Percentiles rank a stretch among this genome's conserved stretches.
Conservation (phyloP, 1,139 yeast species). For the Arxiozyma slooffiae region DNA sequence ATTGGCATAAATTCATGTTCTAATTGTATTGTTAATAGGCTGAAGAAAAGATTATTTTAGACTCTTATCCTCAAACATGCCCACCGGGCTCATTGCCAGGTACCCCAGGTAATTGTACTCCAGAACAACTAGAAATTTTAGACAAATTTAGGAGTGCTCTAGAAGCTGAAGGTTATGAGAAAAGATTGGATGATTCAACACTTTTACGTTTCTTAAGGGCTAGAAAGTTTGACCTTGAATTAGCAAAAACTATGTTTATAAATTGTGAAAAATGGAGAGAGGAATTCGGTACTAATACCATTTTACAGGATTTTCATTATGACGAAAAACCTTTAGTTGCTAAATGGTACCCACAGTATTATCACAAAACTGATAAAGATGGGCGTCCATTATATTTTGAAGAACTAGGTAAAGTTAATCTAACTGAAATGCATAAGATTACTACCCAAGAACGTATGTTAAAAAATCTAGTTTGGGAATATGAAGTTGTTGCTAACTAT, state of each 20-base stretch:
- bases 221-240: slow-evolving; percentile 76
- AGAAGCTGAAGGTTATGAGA: slow-evolving; percentile 53
- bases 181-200: slow-evolving; percentile 82
- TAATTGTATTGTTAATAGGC: slow-evolving; percentile 1
- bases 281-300: slow-evolving; percentile 77
- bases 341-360: slow-evolving; percentile 86
- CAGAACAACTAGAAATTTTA: slow-evolving; percentile 53
- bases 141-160: slow-evolving; percentile 50
- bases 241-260: slow-evolving; percentile 73
- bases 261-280: slow-evolving; percentile 89
- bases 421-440: slow-evolving; percentile 83
- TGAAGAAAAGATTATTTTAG: slow-evolving; percentile 25
- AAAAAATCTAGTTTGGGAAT: slow-evolving; percentile 93
- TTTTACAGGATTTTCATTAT: slow-evolving; percentile 77
- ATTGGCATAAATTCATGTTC: background rate
- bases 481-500: slow-evolving; percentile 74
- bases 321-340: slow-evolving; percentile 87
- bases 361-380: slow-evolving; percentile 92
- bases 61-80: slow-evolving; percentile 59
- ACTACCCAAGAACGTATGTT: slow-evolving; percentile 95
- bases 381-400: slow-evolving; percentile 95
- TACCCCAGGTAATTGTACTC: slow-evolving; percentile 69
- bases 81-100: slow-evolving; percentile 64
- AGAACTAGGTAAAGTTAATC: slow-evolving; percentile 84
- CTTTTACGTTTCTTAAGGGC: slow-evolving; percentile 87